Conservation (phyloP, 2,329 filamentous ascomycete species). For the Hypoxylon sp. region DNA sequence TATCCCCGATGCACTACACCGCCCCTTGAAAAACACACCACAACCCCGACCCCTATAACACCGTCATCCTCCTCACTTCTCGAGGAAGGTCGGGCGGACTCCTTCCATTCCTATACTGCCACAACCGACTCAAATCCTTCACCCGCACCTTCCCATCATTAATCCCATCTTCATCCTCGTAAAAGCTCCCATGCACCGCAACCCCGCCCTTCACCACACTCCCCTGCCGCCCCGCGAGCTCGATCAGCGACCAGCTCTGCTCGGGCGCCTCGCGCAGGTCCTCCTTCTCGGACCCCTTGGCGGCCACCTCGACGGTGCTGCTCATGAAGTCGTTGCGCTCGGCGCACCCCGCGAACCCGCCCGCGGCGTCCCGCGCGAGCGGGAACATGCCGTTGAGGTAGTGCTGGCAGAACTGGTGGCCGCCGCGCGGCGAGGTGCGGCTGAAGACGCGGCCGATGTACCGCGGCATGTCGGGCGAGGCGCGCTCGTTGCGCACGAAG, state of each 20-base stretch:
- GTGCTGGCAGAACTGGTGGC: slow-evolving; percentile 71
- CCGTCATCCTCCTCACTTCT: slow-evolving; percentile 52
- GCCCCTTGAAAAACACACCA: not conserved
- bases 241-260: slow-evolving; percentile 60
- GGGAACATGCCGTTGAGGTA: slow-evolving; percentile 74
- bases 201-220: slow-evolving; percentile 45
- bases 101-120: slow-evolving; percentile 72
- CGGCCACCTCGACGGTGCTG: slow-evolving; percentile 62
- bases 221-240: slow-evolving; percentile 37
- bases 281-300: slow-evolving; percentile 58
- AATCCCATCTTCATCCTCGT: slow-evolving; percentile 45
- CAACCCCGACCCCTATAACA: slow-evolving; percentile 45
- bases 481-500: slow-evolving; percentile 66
- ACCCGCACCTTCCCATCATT: slow-evolving; percentile 61
- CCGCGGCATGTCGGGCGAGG: slow-evolving; percentile 64
- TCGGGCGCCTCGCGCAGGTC: slow-evolving; percentile 62
- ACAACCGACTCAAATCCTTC: slow-evolving; percentile 71
- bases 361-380: slow-evolving; percentile 57
- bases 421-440: slow-evolving; percentile 62
- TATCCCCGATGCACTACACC: not conserved
- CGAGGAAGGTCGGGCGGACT: slow-evolving; percentile 61
- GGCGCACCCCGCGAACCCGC: slow-evolving; percentile 58
- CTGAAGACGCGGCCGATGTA: slow-evolving; percentile 73
- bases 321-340: slow-evolving; percentile 72
- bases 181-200: slow-evolving; percentile 55